phyloP scores from a whole-genome alignment of 1,284 basidiomycete species.

The Cryptococcus amylolentus region DNA sequence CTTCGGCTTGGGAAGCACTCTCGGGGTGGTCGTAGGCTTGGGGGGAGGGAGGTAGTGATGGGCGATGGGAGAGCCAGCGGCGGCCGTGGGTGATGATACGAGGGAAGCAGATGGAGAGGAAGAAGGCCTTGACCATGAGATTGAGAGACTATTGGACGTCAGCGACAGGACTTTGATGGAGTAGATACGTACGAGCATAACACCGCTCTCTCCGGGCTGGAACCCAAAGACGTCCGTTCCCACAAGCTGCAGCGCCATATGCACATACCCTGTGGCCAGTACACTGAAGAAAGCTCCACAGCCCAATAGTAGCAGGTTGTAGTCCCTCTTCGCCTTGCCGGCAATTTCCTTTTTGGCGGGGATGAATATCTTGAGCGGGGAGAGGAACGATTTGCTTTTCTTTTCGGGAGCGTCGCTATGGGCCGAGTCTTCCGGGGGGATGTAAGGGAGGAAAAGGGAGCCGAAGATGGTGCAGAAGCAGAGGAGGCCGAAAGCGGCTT shows the following conservation, averaged over 20 bases:
- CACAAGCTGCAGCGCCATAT: constrained; percentile 43
- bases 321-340: constrained; percentile 19
- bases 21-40: constrained; percentile 20
- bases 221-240: constrained; percentile 42
- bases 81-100: constrained; percentile 39
- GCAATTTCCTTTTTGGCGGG: constrained; percentile 19
- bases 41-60: not conserved
- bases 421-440: constrained; percentile 22
- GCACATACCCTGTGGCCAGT: constrained; percentile 44
- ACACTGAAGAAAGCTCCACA: constrained; percentile 43
- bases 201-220: constrained; percentile 30
- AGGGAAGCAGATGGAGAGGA: constrained; percentile 45
- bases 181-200: constrained; percentile 35
- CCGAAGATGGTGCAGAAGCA: constrained; percentile 43
- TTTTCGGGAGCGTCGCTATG: constrained; percentile 2
- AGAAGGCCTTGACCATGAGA: constrained; percentile 38
- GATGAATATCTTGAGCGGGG: constrained; percentile 42
- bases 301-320: constrained; percentile 40
- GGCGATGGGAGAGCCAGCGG: constrained; percentile 14
- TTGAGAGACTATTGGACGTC: constrained; percentile 15
- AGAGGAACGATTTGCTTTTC: constrained; percentile 29
- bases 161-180: not conserved
- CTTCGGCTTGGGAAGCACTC: constrained; percentile 20
- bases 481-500: constrained; percentile 38
- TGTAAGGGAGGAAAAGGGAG: constrained; percentile 44